phyloP scores from a whole-genome alignment of 78 protist species.

The Pigoraptor vietnamica region DNA sequence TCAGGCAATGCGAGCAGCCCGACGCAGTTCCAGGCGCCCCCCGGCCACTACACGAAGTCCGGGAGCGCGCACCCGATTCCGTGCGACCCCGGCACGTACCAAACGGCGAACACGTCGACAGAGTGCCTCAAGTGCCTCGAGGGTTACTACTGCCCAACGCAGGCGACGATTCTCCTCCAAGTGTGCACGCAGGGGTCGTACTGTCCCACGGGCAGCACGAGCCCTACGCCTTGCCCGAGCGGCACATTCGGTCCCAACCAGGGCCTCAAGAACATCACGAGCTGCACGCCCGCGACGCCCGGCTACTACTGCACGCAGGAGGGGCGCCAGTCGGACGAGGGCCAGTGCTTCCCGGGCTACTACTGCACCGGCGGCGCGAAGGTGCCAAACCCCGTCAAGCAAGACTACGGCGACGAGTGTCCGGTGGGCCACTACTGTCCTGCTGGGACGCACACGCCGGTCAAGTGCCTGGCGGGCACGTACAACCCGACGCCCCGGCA shows the following conservation, averaged over 20 bases:
- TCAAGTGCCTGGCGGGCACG: slow-evolving; percentile 26
- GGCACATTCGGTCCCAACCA: background rate
- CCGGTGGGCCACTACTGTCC: slow-evolving; percentile 37
- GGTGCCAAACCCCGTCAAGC: background rate
- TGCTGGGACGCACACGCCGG: slow-evolving; percentile 8
- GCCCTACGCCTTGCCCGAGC: slow-evolving; percentile 30
- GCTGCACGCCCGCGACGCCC: slow-evolving; percentile 12
- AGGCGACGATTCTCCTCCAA: background rate
- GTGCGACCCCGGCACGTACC: slow-evolving; percentile 25
- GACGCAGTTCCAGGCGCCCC: background rate
- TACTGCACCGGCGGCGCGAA: slow-evolving; percentile 30
- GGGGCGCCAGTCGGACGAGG: slow-evolving; percentile 3
- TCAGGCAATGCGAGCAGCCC: background rate
- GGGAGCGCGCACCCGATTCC: background rate
- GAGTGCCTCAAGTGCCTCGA: slow-evolving; percentile 26
- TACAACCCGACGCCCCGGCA: background rate
- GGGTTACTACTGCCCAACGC: slow-evolving; percentile 40
- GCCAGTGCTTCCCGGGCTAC: slow-evolving; percentile 34
- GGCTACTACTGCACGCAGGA: slow-evolving; percentile 18
- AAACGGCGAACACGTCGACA: background rate
- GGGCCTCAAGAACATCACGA: background rate
- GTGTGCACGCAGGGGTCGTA: background rate
- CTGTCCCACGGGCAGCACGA: background rate
- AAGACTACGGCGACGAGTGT: slow-evolving; percentile 5
- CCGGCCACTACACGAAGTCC: background rate